Evolutionary conservation across 768 basidiomycete genomes (phyloP).

Genomic region (Podaxis sp.): DNA sequence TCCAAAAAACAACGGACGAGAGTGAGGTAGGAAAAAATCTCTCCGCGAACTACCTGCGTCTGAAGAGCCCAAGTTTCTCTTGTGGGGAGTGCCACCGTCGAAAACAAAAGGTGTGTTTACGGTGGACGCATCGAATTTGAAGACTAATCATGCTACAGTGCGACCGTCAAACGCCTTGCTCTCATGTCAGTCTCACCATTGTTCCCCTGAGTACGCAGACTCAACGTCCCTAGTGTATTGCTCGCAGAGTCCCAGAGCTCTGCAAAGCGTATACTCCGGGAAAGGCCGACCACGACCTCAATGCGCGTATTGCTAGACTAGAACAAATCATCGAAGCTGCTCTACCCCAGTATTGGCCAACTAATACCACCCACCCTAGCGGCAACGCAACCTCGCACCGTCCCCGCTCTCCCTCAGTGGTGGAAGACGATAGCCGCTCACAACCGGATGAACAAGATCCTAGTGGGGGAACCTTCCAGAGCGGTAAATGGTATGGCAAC

Average conservation of each 20-base stretch:
- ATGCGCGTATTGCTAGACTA: constrained; percentile 65
- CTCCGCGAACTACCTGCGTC: constrained; percentile 11
- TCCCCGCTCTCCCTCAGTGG: constrained; percentile 45
- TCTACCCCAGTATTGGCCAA: constrained; percentile 62
- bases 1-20: constrained; percentile 70
- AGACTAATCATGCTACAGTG: constrained; percentile 44
- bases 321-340: constrained; percentile 81
- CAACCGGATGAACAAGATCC: constrained; percentile 76
- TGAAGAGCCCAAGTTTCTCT: constrained; percentile 52
- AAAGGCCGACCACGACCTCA: constrained; percentile 79
- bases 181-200: constrained; percentile 52
- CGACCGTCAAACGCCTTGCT: constrained; percentile 81
- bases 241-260: constrained; percentile 82
- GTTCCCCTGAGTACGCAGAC: constrained; percentile 13
- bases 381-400: constrained; percentile 32
- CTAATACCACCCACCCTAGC: constrained; percentile 27
- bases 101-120: constrained; percentile 71
- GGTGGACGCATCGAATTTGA: constrained; percentile 1
- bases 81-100: constrained; percentile 86
- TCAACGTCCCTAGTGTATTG: constrained; percentile 53
- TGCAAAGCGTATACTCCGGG: constrained; percentile 89
- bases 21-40: constrained; percentile 55
- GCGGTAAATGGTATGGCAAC: constrained; percentile 83
- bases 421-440: constrained; percentile 68
- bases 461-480: constrained; percentile 72